These are phyloP conservation scores for Aspergillus panamensis DNA, from an alignment of 495 filamentous ascomycete species.

Conservation along the genomic window DNA sequence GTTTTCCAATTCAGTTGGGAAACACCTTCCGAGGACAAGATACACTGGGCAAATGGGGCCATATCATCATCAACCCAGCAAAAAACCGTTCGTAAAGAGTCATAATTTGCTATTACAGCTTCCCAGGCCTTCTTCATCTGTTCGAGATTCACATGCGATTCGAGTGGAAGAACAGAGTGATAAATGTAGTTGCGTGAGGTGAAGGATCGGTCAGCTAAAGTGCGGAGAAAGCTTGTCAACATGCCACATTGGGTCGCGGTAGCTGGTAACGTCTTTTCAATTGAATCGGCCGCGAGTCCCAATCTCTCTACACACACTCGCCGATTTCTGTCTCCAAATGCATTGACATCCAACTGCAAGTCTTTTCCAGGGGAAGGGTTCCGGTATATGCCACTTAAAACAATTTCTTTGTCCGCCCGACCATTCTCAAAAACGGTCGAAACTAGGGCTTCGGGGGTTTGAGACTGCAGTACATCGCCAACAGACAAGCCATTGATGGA, in stretches of 20 bases:
- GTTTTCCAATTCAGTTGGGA: constrained; percentile 42
- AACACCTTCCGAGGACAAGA: constrained; percentile 7
- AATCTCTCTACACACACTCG: constrained; percentile 42
- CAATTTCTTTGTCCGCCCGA: background rate
- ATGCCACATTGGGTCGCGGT: constrained; percentile 74
- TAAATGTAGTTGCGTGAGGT: constrained; percentile 59
- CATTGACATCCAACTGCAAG: background rate
- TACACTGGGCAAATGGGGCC: constrained; percentile 60
- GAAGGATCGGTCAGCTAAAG: constrained; percentile 26
- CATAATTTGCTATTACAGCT: constrained; percentile 35
- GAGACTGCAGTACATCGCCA: constrained; percentile 23
- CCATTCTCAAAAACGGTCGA: constrained; percentile 8
- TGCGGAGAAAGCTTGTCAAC: constrained; percentile 57
- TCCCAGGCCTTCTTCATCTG: constrained; percentile 51
- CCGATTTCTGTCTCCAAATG: constrained; percentile 17
- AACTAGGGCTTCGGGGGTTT: constrained; percentile 34
- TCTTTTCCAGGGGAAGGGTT: background rate
- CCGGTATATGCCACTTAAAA: background rate
- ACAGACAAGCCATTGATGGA: constrained; percentile 29
- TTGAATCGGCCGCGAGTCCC: constrained; percentile 35
- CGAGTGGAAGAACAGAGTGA: constrained; percentile 54
- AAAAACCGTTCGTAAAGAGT: constrained; percentile 64
- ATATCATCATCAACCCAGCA: constrained; percentile 62
- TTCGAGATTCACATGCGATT: constrained; percentile 31
- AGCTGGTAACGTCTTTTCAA: constrained; percentile 66